These are phyloP conservation scores for Margaritispora aquatica DNA, from an alignment of 495 filamentous ascomycete genomes.

Conservation along the genomic window DNA sequence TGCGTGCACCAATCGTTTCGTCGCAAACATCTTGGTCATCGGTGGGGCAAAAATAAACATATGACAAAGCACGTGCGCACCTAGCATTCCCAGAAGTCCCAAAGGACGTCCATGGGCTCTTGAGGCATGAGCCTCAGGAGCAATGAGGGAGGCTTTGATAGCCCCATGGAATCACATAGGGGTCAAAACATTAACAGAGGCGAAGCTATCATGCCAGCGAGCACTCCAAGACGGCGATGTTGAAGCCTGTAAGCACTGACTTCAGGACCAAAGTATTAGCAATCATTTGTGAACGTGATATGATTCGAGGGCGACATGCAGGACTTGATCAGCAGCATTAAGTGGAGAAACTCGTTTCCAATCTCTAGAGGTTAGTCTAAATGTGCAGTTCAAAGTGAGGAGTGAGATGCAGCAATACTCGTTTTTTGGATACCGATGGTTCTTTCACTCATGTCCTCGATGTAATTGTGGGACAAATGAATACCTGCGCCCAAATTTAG, in stretches of 20 bases:
- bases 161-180: neutral
- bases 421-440: too few relatives aligned
- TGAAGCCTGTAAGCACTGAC: neutral
- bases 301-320: neutral
- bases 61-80: slow-evolving; percentile 24
- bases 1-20: neutral
- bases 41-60: slow-evolving; percentile 23
- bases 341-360: neutral
- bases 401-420: too few relatives aligned
- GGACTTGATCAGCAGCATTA: neutral
- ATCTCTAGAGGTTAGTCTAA: too few relatives aligned
- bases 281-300: neutral
- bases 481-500: slow-evolving; percentile 2
- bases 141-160: neutral
- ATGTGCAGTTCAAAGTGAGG: too few relatives aligned
- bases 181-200: neutral
- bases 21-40: slow-evolving; percentile 16
- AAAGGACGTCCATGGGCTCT: neutral
- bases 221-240: neutral
- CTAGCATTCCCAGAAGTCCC: neutral
- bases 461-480: too few relatives aligned
- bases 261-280: neutral
- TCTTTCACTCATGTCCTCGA: too few relatives aligned
- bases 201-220: neutral
- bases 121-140: neutral